Base-by-base conservation (phyloP, 345 rosid species). In the Mercurialis annua region DNA sequence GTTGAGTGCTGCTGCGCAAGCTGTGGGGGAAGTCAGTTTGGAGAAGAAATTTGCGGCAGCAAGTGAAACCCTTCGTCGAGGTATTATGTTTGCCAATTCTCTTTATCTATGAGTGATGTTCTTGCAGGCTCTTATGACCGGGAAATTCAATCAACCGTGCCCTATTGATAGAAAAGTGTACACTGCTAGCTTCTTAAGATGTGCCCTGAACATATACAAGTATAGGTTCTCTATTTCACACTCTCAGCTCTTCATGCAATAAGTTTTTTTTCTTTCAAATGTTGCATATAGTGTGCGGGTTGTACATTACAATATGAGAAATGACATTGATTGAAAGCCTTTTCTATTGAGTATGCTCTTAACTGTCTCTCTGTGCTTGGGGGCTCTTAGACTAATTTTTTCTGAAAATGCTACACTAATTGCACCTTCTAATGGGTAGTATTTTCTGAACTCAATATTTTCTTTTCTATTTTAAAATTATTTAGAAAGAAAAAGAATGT, bases 41-140 rank as follows among this genome's bases (percentile, higher is more conserved):
- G 97, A 85, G 68, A 81, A 64, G 17, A 95, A 95, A 80, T 95
- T 90, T 75, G 88, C 80, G 43, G 93, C 90, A 21, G 99, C 98
- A 64, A 85, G 99, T 56, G 93, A 85, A 72, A 89, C 92, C 83
- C 84, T 94, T 66, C 87, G 90, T 1, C 79, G 92, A 68, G 99
- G 98, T 42, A 89, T 94, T 49, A 91, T 93, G 96, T 83, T 93
- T 81, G 96, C 96, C 21, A 89, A 89, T 76, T 92, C 98, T 51
- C 92, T 92, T 49, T 87, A 92, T 73, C 76, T 86, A 71, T 85
- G 66, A 80, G 72, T 52, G 46, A 15, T 30, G 1, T 58, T 44
- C 55, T 60, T 49, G 62, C 69, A 51, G 76, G 69, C 46, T 51
- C 53, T 11, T 40, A 26, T 49, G 15, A 42, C 47, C 30, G 5